phyloP scores from a whole-genome alignment of 352 stramenopile species.

The Blastocystis sp. region DNA sequence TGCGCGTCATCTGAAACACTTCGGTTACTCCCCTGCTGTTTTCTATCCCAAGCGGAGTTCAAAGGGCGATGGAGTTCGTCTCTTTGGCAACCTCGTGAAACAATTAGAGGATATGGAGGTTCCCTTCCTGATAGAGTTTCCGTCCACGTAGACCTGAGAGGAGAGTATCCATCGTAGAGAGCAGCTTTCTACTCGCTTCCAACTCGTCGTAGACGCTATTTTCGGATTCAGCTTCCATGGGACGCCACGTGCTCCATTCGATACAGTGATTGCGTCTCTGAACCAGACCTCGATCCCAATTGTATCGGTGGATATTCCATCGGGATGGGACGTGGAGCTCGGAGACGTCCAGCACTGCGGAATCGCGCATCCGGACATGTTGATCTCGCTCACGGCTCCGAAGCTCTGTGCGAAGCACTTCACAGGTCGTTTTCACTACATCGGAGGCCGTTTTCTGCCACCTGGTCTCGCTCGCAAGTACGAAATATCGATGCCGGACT shows the following conservation, averaged over 20 bases:
- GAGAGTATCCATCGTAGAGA: slow-evolving; percentile 58
- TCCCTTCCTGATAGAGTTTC: slow-evolving; percentile 47
- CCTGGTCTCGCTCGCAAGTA: slow-evolving; percentile 69
- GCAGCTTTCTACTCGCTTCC: slow-evolving; percentile 66
- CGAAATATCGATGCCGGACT: slow-evolving; percentile 62
- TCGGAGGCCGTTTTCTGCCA: slow-evolving; percentile 85
- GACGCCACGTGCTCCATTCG: slow-evolving; percentile 75
- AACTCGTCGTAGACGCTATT: slow-evolving; percentile 89
- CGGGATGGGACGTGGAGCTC: slow-evolving; percentile 87
- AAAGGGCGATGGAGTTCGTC: slow-evolving; percentile 61
- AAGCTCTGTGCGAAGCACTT: slow-evolving; percentile 83
- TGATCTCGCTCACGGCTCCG: slow-evolving; percentile 89
- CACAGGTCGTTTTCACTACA: slow-evolving; percentile 76
- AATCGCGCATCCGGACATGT: slow-evolving; percentile 76
- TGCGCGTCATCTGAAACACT: slow-evolving; percentile 88
- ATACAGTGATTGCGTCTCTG: slow-evolving; percentile 68
- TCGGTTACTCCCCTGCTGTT: slow-evolving; percentile 81
- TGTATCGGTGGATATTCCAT: slow-evolving; percentile 92
- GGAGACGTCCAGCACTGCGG: slow-evolving; percentile 65
- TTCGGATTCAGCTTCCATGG: slow-evolving; percentile 94
- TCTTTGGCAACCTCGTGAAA: slow-evolving; percentile 67
- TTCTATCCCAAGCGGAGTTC: slow-evolving; percentile 82
- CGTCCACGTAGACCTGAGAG: slow-evolving; percentile 15
- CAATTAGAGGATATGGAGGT: slow-evolving; percentile 62
- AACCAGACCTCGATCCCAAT: slow-evolving; percentile 65